A percentile compares a stretch with the other conserved stretches of the same genome.
Evolutionary conservation across 108 stramenopile species (phyloP).

Genomic region (Cyclostephanos tholiformis): DNA sequence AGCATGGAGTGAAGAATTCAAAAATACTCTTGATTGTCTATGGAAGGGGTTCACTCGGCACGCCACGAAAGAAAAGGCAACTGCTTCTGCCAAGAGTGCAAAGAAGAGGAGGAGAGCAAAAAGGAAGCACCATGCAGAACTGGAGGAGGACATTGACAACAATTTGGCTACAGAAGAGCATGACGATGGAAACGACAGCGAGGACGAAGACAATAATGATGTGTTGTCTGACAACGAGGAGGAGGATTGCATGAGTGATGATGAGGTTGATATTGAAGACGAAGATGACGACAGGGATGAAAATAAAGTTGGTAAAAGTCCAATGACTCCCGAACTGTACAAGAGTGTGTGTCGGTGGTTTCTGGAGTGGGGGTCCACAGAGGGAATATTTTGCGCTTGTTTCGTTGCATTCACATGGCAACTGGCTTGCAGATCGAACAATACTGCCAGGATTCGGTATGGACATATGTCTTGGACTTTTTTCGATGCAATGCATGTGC

Average conservation of each 20-base stretch:
- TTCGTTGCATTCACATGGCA: neutral
- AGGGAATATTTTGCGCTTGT: conserved; percentile 6
- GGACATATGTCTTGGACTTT: neutral
- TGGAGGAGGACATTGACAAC: neutral
- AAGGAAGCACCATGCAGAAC: too few species aligned
- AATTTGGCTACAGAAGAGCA: neutral
- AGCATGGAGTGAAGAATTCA: conserved; percentile 7
- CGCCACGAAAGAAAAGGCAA: conserved; percentile 1
- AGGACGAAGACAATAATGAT: conserved; percentile 13
- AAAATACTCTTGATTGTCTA: conserved; percentile 3
- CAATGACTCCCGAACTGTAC: conserved; percentile 5
- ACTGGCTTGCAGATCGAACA: neutral
- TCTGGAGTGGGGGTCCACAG: neutral
- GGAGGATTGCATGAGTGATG: neutral
- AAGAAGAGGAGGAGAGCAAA: conserved; percentile 7
- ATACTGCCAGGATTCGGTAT: neutral
- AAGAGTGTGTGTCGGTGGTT: conserved; percentile 2
- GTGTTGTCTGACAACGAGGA: conserved; percentile 4
- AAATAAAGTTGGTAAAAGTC: conserved; percentile 1
- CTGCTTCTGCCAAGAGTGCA: neutral
- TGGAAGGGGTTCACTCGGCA: conserved; percentile 6
- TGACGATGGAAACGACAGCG: conserved; percentile 5
- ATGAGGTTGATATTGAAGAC: conserved; percentile 5
- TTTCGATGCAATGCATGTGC: conserved; percentile 5
- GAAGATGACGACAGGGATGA: conserved; percentile 7